These are phyloP conservation scores for Diaporthe nobilis DNA, from an alignment of 2,329 filamentous ascomycete genomes.

Conservation along the genomic window DNA sequence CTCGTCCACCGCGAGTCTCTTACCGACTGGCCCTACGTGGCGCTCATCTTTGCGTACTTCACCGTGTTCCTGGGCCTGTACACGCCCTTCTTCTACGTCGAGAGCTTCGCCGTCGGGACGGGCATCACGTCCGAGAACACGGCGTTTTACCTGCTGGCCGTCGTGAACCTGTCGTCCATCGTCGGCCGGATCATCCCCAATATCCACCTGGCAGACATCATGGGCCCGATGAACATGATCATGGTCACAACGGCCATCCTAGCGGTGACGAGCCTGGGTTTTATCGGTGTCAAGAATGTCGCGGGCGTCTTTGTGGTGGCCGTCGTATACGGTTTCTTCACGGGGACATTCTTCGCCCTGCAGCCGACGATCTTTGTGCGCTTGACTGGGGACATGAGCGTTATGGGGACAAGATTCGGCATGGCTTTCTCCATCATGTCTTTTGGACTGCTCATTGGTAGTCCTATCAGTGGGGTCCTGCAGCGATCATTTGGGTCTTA, in stretches of 20 bases:
- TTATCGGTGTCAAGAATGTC: constrained; percentile 2
- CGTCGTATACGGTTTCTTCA: constrained; percentile 28
- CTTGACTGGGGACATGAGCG: constrained; percentile 6
- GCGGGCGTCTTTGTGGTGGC: constrained; percentile 22
- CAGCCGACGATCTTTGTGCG: constrained; percentile 31
- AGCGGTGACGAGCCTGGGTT: neutral
- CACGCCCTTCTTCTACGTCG: constrained; percentile 44
- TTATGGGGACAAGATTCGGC: constrained; percentile 33
- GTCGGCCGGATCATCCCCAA: constrained; percentile 18
- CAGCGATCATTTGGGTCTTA: constrained; percentile 23
- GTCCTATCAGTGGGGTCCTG: constrained; percentile 22
- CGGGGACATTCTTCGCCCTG: constrained; percentile 26
- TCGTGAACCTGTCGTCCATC: constrained; percentile 42
- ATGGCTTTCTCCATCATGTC: constrained; percentile 37
- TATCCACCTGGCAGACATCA: constrained; percentile 9
- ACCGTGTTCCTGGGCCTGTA: constrained; percentile 43
- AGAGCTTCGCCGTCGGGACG: constrained; percentile 36
- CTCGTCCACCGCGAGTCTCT: constrained; percentile 44
- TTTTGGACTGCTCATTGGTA: constrained; percentile 20
- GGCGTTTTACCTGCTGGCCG: constrained; percentile 39
- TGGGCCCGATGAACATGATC: constrained; percentile 34
- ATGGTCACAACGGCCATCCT: neutral
- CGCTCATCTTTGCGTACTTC: constrained; percentile 39
- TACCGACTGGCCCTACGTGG: constrained; percentile 40
- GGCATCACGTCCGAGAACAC: constrained; percentile 27